phyloP scores from a whole-genome alignment of 1,139 yeast species.

The Lodderomyces beijingensis region DNA sequence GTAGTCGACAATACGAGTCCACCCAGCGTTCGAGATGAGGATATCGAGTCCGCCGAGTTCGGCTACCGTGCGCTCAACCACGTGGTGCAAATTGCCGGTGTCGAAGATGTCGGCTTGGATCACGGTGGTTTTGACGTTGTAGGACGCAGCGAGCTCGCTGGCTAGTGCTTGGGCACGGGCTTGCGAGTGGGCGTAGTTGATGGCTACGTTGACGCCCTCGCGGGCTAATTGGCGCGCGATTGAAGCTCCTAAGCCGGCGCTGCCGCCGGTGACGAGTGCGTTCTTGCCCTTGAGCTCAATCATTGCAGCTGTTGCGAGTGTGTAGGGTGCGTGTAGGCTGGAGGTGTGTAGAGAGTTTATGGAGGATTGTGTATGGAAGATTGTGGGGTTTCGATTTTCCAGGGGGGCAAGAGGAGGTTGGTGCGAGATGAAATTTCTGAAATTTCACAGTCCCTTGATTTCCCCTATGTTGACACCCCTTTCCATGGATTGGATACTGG shows the following conservation, averaged over 20 bases:
- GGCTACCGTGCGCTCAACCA: constrained; percentile 31
- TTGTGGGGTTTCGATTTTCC: too few relatives aligned
- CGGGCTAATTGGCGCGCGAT: constrained; percentile 13
- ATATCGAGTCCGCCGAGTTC: constrained; percentile 37
- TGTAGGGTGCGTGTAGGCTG: too few relatives aligned
- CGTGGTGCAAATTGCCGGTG: constrained; percentile 29
- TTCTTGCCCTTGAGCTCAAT: constrained; percentile 14
- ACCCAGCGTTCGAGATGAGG: constrained; percentile 45
- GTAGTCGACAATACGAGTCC: constrained; percentile 20
- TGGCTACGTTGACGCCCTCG: constrained; percentile 19
- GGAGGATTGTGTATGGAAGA: too few relatives aligned
- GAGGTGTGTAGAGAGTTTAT: too few relatives aligned
- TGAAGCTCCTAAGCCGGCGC: constrained; percentile 20
- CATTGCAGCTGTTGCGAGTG: constrained; percentile 17
- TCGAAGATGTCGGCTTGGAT: constrained; percentile 40
- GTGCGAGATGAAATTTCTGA: too few relatives aligned
- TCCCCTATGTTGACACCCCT: too few relatives aligned
- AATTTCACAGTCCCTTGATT: too few relatives aligned
- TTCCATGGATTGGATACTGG: too few relatives aligned
- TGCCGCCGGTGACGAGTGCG: constrained; percentile 20
- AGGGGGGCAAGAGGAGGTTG: too few relatives aligned
- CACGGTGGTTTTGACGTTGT: constrained; percentile 19
- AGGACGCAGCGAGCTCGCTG: constrained; percentile 17
- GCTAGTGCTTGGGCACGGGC: constrained; percentile 20
- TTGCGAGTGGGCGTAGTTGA: constrained; percentile 19